Evolutionary conservation across 768 basidiomycete genomes (phyloP).

Genomic region (Ramaria sp.): DNA sequence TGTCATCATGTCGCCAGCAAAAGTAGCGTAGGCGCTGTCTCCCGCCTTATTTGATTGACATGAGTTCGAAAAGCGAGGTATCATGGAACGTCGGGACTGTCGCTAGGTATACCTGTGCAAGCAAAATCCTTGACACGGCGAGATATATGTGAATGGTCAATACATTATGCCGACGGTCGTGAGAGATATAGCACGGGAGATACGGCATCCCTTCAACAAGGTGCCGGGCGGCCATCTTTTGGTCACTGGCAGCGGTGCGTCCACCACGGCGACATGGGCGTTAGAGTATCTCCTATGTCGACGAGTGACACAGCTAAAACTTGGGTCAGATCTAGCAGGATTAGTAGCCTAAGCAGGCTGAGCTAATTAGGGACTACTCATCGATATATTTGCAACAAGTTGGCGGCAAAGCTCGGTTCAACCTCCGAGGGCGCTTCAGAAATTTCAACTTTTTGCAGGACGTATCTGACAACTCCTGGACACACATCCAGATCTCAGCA

Average conservation of each 20-base stretch:
- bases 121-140: neutral
- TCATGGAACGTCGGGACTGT: neutral
- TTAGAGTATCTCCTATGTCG: neutral
- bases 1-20: neutral
- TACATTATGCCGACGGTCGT: neutral
- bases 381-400: too few relatives aligned
- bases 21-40: neutral
- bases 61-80: neutral
- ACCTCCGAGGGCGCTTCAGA: slow-evolving; percentile 4
- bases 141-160: neutral
- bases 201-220: neutral
- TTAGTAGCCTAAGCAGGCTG: too few relatives aligned
- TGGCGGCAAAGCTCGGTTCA: neutral
- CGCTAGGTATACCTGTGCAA: neutral
- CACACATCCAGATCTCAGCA: neutral
- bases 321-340: too few relatives aligned
- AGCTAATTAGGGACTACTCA: too few relatives aligned
- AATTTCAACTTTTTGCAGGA: neutral
- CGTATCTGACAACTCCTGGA: neutral
- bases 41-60: neutral
- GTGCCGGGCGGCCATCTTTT: too few relatives aligned
- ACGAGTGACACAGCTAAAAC: neutral
- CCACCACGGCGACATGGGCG: neutral
- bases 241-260: neutral
- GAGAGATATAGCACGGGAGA: neutral